Evolutionary conservation across 306 rosid species (phyloP).

Genomic region (Astragalus glycyphyllos): DNA sequence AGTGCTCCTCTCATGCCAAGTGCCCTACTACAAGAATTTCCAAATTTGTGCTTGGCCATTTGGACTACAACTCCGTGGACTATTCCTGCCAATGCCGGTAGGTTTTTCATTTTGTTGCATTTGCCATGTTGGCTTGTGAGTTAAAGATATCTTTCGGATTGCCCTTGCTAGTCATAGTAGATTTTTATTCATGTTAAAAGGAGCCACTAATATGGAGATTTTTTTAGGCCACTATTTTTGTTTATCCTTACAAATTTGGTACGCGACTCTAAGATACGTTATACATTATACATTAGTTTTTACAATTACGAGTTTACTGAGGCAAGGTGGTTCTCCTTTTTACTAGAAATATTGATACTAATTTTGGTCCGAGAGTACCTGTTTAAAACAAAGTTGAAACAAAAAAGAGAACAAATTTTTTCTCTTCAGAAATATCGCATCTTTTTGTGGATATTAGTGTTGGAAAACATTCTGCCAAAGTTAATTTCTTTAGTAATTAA

Average conservation of each 20-base stretch:
- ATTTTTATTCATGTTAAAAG: conserved; percentile 7
- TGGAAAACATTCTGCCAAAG: conserved; percentile 1
- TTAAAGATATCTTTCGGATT: conserved; percentile 13
- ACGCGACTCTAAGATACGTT: conserved; percentile 23
- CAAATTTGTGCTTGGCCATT: conserved; percentile 82
- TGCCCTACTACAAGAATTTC: conserved; percentile 71
- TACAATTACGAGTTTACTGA: conserved; percentile 27
- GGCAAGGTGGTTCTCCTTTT: conserved; percentile 17
- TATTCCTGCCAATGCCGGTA: conserved; percentile 97
- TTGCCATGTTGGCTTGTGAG: conserved; percentile 32
- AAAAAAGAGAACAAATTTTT: conserved; percentile 14
- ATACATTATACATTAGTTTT: conserved; percentile 33
- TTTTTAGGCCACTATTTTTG: conserved; percentile 22
- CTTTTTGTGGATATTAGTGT: conserved; percentile 13
- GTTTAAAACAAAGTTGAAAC: neutral
- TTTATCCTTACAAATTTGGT: conserved; percentile 13
- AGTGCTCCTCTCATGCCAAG: conserved; percentile 55
- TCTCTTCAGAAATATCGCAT: conserved; percentile 26
- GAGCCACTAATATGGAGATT: conserved; percentile 34
- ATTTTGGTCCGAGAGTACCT: neutral
- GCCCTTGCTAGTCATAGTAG: conserved; percentile 29
- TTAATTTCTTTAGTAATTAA: conserved; percentile 2
- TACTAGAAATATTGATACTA: conserved; percentile 1
- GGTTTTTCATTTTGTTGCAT: conserved; percentile 47
- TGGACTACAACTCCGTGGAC: conserved; percentile 99